These are phyloP conservation scores for Nadsonia starkeyi-henricii DNA, from an alignment of 1,139 yeast species.

Conservation along the genomic window DNA sequence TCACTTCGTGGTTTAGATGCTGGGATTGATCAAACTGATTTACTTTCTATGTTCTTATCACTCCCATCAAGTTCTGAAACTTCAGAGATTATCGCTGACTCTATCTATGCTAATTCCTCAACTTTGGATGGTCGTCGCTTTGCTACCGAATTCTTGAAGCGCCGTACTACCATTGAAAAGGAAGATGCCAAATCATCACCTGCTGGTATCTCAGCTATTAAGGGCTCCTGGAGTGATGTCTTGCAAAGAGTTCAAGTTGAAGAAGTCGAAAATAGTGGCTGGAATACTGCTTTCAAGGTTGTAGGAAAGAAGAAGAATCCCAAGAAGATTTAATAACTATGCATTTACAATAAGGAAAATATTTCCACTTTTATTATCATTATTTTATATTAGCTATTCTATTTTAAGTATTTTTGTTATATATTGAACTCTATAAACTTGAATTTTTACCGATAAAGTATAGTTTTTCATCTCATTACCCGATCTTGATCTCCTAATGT, in stretches of 20 bases:
- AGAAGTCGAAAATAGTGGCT: slow-evolving; percentile 48
- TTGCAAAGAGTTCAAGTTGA: slow-evolving; percentile 55
- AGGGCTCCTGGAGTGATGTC: slow-evolving; percentile 34
- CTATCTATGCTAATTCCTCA: slow-evolving; percentile 78
- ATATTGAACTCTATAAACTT: too few relatives aligned
- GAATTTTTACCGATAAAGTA: too few relatives aligned
- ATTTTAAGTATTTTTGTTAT: too few relatives aligned
- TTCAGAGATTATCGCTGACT: slow-evolving; percentile 77
- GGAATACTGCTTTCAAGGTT: slow-evolving; percentile 56
- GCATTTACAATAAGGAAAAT: neutral
- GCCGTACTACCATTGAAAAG: slow-evolving; percentile 53
- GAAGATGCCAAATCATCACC: slow-evolving; percentile 8
- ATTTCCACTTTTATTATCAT: too few relatives aligned
- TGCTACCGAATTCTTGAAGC: slow-evolving; percentile 77
- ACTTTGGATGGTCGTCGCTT: slow-evolving; percentile 93
- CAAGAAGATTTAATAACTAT: neutral
- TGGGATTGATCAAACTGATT: slow-evolving; percentile 47
- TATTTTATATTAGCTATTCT: too few relatives aligned
- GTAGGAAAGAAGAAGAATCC: slow-evolving; percentile 45
- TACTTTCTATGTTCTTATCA: slow-evolving; percentile 65
- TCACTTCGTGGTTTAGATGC: slow-evolving; percentile 57
- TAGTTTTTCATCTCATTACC: too few relatives aligned
- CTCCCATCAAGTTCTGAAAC: slow-evolving; percentile 66
- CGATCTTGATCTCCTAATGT: too few relatives aligned
- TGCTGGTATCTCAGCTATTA: slow-evolving; percentile 16